Evolutionary conservation across 2,329 filamentous ascomycete species (phyloP).

Genomic region (Emergomyces africanus): DNA sequence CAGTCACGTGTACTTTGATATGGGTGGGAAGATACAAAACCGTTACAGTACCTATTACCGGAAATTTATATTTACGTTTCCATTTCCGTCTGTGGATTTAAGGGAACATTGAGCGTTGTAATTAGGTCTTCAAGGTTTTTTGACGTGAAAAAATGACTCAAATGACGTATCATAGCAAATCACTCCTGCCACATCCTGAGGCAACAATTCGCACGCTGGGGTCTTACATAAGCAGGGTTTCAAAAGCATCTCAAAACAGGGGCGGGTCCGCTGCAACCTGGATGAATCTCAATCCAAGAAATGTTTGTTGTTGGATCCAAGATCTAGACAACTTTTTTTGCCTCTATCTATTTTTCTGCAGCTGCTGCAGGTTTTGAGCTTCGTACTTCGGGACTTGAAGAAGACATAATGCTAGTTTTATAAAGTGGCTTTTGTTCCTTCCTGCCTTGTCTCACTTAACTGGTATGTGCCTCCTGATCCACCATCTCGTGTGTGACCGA

Average conservation of each 20-base stretch:
- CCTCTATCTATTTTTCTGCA: background rate
- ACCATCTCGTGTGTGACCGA: background rate
- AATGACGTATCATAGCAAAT: no score
- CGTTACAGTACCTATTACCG: background rate
- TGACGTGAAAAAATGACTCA: no score
- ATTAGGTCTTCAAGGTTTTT: background rate
- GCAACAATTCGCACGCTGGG: background rate
- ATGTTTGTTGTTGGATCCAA: background rate
- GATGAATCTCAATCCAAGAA: background rate
- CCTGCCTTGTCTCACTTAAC: background rate
- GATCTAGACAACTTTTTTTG: background rate
- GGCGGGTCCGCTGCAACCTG: background rate
- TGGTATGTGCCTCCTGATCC: background rate
- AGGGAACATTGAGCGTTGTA: background rate
- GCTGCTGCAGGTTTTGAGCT: background rate
- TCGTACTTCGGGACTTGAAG: no score
- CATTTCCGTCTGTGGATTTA: background rate
- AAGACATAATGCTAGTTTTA: background rate
- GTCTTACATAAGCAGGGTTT: background rate
- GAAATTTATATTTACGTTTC: background rate
- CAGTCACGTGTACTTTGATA: background rate
- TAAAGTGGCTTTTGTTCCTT: background rate
- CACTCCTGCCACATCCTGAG: no score
- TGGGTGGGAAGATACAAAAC: background rate
- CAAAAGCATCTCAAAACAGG: background rate